Base-by-base conservation (phyloP, 1,284 basidiomycete species). In the Blastosporella zonata region DNA sequence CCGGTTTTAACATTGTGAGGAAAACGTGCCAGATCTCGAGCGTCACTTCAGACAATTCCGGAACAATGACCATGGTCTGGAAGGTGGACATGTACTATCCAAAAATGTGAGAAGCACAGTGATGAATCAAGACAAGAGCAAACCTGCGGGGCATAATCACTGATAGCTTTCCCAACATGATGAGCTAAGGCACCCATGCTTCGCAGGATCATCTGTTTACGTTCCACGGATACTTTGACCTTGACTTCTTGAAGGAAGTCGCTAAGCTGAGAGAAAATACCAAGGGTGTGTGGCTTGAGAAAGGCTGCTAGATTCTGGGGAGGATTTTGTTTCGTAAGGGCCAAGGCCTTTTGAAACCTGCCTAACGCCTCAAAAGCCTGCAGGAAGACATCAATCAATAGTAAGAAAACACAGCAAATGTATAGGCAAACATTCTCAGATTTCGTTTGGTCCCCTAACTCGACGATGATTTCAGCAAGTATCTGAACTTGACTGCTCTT, bases 1-100 rank as follows among this genome's bases (percentile, higher is more conserved):
- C 67, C 21, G 81, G 78, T 3, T 76, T 72, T 34, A 97, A 69
- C 0, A 83, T 84, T 6, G 73, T 79, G 56, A 97, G 73, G 67
- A 98, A 97, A 15, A 72, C 74, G 47, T 79, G 68, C 94, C 95
- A 98, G 41, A 86, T 91, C 33, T 81, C 72, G 2, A 99, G 74
- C 0, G 93, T 90, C 3, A 85, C 83, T 49, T 88, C 79, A 1
- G 90, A 79, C 3, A 99, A 74, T 47, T 87, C 86, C 0, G 79
- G 77, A 7, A 87, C 74, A 35, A 75, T 71, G 6, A 98, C 75
- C 64, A 88, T 91, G 15, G 90, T 93, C 68, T 97, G 96, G 35
- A 99, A 78, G n/a, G 90, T 93, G 0, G 96, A 93, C 87, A 99
- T 93, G 58, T 99, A 87, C 93, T 97, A 58, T 12, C 45, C 36